Evolutionary conservation across 768 basidiomycete genomes (phyloP).

Genomic region (Aureoboletus auriporus): DNA sequence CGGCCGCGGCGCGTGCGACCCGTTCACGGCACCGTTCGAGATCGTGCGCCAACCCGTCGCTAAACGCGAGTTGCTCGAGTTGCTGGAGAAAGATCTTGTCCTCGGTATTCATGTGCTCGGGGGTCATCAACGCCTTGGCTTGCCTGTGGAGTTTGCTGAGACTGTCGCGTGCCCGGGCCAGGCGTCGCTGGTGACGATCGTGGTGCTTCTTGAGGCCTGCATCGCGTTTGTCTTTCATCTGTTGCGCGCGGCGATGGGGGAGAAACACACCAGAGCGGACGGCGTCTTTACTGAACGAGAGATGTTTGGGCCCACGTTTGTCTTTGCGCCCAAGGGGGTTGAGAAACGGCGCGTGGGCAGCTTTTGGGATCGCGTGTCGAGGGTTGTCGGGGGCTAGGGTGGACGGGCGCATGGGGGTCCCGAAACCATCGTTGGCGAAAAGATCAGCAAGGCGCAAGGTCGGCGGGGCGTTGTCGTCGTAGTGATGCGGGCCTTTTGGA

Average conservation of each 20-base stretch:
- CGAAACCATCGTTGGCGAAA: not conserved
- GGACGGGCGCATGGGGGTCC: not conserved
- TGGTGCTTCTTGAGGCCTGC: not conserved
- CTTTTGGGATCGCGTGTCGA: not conserved
- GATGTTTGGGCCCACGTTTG: conserved; percentile 16
- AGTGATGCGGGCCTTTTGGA: not conserved
- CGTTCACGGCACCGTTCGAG: conserved; percentile 21
- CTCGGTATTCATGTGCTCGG: conserved; percentile 10
- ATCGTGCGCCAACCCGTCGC: conserved; percentile 9
- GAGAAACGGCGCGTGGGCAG: too few species aligned
- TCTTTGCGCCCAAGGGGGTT: conserved; percentile 5
- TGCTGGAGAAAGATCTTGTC: conserved; percentile 27
- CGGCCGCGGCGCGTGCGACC: conserved; percentile 20
- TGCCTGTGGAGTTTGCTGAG: conserved; percentile 7
- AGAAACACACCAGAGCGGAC: not conserved
- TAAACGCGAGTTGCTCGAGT: conserved; percentile 11
- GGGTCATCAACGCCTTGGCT: conserved; percentile 18
- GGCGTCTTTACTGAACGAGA: conserved; percentile 5
- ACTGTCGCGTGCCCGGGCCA: not conserved
- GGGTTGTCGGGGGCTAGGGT: not conserved
- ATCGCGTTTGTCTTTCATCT: conserved; percentile 10
- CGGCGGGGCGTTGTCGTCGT: conserved; percentile 10
- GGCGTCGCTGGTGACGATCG: conserved; percentile 4
- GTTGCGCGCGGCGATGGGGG: conserved; percentile 2
- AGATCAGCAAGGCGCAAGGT: conserved; percentile 2